Evolutionary conservation across 495 filamentous ascomycete species (phyloP).

Genomic region (Cercophora samala): DNA sequence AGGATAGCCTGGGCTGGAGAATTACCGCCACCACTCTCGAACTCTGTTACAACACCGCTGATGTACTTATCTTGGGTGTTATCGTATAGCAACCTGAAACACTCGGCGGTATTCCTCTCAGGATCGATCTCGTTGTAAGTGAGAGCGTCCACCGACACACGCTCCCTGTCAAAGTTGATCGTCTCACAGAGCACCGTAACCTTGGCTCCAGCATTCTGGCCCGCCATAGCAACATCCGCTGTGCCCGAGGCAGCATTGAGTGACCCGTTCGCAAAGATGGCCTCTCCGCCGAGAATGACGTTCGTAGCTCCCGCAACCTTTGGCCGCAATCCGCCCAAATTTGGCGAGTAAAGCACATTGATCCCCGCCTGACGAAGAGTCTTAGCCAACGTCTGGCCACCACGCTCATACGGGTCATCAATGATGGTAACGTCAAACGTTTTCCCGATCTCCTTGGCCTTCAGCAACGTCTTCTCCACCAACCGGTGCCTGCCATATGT

Average conservation of each 20-base stretch:
- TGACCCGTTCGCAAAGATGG: conserved; percentile 85
- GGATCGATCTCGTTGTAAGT: conserved; percentile 88
- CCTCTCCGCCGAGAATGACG: conserved; percentile 83
- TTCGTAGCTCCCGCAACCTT: conserved; percentile 71
- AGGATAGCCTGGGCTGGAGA: conserved; percentile 82
- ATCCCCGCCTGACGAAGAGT: conserved; percentile 65
- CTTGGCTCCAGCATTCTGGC: conserved; percentile 67
- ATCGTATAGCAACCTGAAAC: conserved; percentile 87
- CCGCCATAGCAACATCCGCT: conserved; percentile 82
- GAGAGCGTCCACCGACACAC: conserved; percentile 84
- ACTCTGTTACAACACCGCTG: conserved; percentile 85
- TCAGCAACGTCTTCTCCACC: conserved; percentile 71
- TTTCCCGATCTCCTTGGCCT: conserved; percentile 57
- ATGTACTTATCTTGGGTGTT: conserved; percentile 89
- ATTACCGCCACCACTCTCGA: conserved; percentile 57
- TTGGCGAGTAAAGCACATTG: conserved; percentile 72
- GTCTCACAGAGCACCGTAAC: conserved; percentile 92
- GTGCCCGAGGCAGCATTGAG: conserved; percentile 86
- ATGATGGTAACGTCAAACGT: conserved; percentile 80
- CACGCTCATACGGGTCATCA: conserved; percentile 74
- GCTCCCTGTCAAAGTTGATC: conserved; percentile 85
- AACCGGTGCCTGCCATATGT: conserved; percentile 88
- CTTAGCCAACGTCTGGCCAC: conserved; percentile 68
- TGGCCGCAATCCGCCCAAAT: conserved; percentile 67
- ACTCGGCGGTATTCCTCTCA: conserved; percentile 49